These are phyloP conservation scores for Pseudocercospora cruenta DNA, from an alignment of 2,329 filamentous ascomycete genomes.

Conservation along the genomic window DNA sequence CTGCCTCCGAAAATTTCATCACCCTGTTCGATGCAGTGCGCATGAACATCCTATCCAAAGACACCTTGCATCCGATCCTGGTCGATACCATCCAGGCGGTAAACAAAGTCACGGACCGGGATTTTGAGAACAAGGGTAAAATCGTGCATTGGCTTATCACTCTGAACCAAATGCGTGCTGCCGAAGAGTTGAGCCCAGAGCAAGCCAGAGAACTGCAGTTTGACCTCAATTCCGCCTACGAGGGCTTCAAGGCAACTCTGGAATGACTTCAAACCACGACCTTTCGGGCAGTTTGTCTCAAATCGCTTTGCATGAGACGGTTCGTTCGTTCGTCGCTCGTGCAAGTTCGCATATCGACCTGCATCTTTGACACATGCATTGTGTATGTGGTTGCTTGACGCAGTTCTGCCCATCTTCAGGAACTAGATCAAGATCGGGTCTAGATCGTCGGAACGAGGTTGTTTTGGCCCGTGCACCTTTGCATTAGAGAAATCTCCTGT, in stretches of 20 bases:
- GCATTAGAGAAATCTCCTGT: slow-evolving; percentile 5
- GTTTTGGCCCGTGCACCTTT: slow-evolving; percentile 8
- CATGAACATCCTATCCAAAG: slow-evolving; percentile 89
- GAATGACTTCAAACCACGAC: slow-evolving; percentile 32
- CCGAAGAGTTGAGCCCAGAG: slow-evolving; percentile 83
- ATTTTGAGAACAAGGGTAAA: slow-evolving; percentile 94
- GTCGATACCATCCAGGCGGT: slow-evolving; percentile 96
- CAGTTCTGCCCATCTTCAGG: slow-evolving; percentile 2
- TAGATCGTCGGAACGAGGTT: slow-evolving; percentile 10
- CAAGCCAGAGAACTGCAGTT: slow-evolving; percentile 87
- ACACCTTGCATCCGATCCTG: slow-evolving; percentile 91
- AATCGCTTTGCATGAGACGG: neutral
- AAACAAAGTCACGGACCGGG: slow-evolving; percentile 92
- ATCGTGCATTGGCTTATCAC: slow-evolving; percentile 98
- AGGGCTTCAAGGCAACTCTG: slow-evolving; percentile 85
- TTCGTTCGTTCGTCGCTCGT: neutral
- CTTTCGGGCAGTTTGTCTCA: neutral
- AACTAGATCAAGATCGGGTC: neutral
- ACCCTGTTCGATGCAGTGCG: slow-evolving; percentile 95
- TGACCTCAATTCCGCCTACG: slow-evolving; percentile 92
- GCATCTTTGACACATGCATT: slow-evolving; percentile 2
- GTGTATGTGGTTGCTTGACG: slow-evolving; percentile 8
- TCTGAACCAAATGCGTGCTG: slow-evolving; percentile 96
- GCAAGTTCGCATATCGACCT: slow-evolving; percentile 9
- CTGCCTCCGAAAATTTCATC: slow-evolving; percentile 97